These are phyloP conservation scores for Colletotrichum sidae DNA, from an alignment of 2,329 filamentous ascomycete genomes.

Conservation along the genomic window DNA sequence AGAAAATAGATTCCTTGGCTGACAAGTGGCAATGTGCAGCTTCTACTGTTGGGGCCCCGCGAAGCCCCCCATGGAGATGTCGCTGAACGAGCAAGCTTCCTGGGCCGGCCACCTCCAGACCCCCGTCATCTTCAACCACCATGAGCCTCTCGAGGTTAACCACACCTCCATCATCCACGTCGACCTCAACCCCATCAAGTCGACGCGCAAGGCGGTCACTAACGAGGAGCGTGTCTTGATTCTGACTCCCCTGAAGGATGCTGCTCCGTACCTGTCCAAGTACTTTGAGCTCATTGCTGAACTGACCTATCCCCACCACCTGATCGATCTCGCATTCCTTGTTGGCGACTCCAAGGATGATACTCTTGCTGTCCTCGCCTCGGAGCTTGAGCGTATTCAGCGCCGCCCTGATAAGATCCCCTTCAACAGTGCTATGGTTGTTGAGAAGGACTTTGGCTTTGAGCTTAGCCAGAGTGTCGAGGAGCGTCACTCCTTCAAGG, in stretches of 20 bases:
- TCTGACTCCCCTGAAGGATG: constrained; percentile 92
- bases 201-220: constrained; percentile 79
- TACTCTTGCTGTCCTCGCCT: constrained; percentile 85
- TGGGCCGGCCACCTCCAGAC: constrained; percentile 93
- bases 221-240: constrained; percentile 92
- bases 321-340: constrained; percentile 95
- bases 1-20: constrained; percentile 7
- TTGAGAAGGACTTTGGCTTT: constrained; percentile 92
- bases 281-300: constrained; percentile 94
- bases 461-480: constrained; percentile 82
- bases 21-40: constrained; percentile 58
- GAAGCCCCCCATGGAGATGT: constrained; percentile 97
- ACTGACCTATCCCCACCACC: constrained; percentile 91
- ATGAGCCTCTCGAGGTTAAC: constrained; percentile 88
- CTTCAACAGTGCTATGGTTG: constrained; percentile 85
- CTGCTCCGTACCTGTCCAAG: constrained; percentile 82
- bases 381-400: constrained; percentile 90
- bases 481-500: constrained; percentile 85
- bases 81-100: constrained; percentile 86
- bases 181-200: constrained; percentile 86
- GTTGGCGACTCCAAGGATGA: constrained; percentile 94
- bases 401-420: constrained; percentile 81
- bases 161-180: constrained; percentile 81
- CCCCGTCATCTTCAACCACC: constrained; percentile 96
- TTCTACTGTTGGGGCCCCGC: constrained; percentile 98